Percentiles rank a stretch among this genome's conserved stretches.
Conservation (phyloP, 208 protist genomes). For the Naegleria lovaniensis region DNA sequence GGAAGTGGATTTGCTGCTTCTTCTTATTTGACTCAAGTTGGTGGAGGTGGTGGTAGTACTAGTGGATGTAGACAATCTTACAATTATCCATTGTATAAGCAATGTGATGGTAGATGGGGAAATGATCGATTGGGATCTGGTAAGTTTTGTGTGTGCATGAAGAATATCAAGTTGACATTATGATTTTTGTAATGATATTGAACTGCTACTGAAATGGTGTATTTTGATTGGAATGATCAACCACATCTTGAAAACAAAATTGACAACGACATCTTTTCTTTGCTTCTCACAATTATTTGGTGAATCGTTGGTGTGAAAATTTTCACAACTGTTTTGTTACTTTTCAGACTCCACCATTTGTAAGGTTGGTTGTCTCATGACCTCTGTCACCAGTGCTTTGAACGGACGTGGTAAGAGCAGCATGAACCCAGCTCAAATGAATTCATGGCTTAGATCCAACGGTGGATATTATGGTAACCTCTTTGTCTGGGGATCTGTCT, state of each 20-base stretch:
- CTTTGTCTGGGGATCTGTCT: slow-evolving; percentile 23
- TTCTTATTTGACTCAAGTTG: neutral
- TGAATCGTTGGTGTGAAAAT: too few relatives aligned
- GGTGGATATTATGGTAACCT: slow-evolving; percentile 28
- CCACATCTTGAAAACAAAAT: too few relatives aligned
- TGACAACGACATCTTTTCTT: too few relatives aligned
- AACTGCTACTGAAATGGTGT: too few relatives aligned
- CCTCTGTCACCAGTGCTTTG: slow-evolving; percentile 23
- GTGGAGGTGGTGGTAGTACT: neutral
- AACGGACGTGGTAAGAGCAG: slow-evolving; percentile 5
- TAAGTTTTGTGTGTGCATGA: too few relatives aligned
- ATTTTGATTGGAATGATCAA: too few relatives aligned
- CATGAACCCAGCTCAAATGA: slow-evolving; percentile 23
- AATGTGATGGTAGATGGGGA: slow-evolving; percentile 33
- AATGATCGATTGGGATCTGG: neutral
- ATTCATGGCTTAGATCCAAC: neutral
- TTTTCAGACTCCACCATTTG: slow-evolving; percentile 24
- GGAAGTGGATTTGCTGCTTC: neutral
- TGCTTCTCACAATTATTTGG: too few relatives aligned
- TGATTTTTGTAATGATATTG: too few relatives aligned
- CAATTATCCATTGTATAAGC: slow-evolving; percentile 31
- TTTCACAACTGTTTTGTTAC: too few relatives aligned
- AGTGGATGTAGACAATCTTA: neutral
- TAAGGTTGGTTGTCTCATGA: slow-evolving; percentile 30
- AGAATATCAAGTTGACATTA: too few relatives aligned